Base-by-base conservation (phyloP, 768 basidiomycete species). In the Lactarius vividus region DNA sequence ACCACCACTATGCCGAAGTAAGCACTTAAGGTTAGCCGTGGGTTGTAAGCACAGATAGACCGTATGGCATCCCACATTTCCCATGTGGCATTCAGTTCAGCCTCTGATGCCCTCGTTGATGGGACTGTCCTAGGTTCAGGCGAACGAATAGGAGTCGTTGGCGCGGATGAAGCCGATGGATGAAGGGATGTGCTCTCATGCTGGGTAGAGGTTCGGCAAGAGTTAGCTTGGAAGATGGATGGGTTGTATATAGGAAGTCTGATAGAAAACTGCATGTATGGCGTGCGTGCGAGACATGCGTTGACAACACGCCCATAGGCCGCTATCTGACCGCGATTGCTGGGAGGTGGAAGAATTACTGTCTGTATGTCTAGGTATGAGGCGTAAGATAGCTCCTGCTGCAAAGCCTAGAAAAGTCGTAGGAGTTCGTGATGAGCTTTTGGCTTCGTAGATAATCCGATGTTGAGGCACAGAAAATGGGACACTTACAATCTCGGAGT, bases 31-130 rank as follows among this genome's bases (percentile, higher is more conserved):
- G 88, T 88, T 66, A 94, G 73, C 31, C 91, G 84, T 35, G 83
- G 79, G 73, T 85, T 86, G 75, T 95, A 96, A 64, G 88, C 88
- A 75, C 97, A 99, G 39, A 96, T 83, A 3, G 89, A 88, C 66
- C 96, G 83, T 64, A 99, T 92, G 56, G 89, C 83, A 75, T 98
- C 97, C 97, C 97, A 99, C 86, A 96, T 96, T 75, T 98, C 97
- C 96, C 97, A 99, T 0, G 91, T 93, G 7, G 81, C 83, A 71
- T 88, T 87, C 60, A 91, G 77, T 67, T 88, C 85, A 10, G 77
- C 79, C 69, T 86, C 86, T 49, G 82, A 75, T 20, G 81, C 75
- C 42, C 75, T 76, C 20, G 77, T 71, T 13, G 77, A 72, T 42
- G 71, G 74, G 57, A 69, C 63, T 16, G 59, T 62, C 69, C 60